Conservation (phyloP, 2,329 filamentous ascomycete genomes). For the Intubia oerlemansii region DNA sequence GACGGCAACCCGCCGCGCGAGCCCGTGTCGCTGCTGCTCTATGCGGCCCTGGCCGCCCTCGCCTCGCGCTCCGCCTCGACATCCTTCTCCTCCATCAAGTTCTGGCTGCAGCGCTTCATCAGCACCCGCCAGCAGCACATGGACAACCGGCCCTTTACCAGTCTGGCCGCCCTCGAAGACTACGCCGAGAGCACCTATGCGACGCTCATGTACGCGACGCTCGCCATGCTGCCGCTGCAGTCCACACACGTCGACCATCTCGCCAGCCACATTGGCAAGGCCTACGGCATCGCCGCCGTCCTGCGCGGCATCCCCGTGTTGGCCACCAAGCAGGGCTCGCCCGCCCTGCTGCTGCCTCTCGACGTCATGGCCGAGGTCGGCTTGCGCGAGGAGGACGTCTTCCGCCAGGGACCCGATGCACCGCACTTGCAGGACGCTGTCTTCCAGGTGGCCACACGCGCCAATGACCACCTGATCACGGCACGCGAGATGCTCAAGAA, state of each 20-base stretch:
- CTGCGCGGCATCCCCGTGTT: conserved; percentile 74
- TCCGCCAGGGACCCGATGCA: conserved; percentile 58
- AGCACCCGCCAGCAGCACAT: conserved; percentile 65
- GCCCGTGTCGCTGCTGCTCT: conserved; percentile 69
- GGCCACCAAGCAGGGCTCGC: conserved; percentile 44
- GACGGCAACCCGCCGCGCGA: conserved; percentile 60
- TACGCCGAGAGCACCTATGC: conserved; percentile 94
- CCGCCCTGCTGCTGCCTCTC: conserved; percentile 54
- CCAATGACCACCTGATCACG: conserved; percentile 89
- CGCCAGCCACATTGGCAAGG: conserved; percentile 88
- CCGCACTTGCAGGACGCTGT: conserved; percentile 71
- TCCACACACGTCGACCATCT: conserved; percentile 81
- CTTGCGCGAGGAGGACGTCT: conserved; percentile 75
- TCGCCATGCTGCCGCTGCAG: conserved; percentile 58
- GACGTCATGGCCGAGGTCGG: conserved; percentile 72
- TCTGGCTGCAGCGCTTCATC: conserved; percentile 60
- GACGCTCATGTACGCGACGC: conserved; percentile 70
- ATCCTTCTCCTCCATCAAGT: conserved; percentile 32
- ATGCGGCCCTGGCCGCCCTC: conserved; percentile 47
- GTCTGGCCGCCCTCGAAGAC: conserved; percentile 51
- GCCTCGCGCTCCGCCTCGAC: conserved; percentile 18
- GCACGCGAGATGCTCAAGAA: conserved; percentile 79
- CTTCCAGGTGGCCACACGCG: conserved; percentile 78
- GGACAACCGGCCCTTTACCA: conserved; percentile 62
- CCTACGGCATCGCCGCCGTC: conserved; percentile 67